Evolutionary conservation across 2,329 filamentous ascomycete species (phyloP), one percentile per base, ranked within the genome.

Genomic region (Balansia obtecta): DNA sequence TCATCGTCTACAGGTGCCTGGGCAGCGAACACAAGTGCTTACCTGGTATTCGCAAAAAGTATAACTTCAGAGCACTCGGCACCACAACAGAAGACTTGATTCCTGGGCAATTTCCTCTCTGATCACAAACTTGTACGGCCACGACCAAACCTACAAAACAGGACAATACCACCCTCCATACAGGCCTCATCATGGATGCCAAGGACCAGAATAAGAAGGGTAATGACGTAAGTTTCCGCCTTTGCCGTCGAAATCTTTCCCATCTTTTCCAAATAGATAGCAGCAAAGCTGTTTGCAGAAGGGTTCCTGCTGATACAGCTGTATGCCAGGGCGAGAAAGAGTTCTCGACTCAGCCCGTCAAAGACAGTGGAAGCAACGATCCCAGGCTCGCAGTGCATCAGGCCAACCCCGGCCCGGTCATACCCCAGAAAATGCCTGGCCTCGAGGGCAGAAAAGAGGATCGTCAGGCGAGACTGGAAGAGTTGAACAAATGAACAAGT

Each of bases 361-460:
- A 73, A 55, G 63, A 71, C 57, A 63, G 73, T 55, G 64, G 71
- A 46, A 60, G 58, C 33, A 58, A 64, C 57, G 66, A 74, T 62
- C 60, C 67, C 59, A 72, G 73, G 63, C 73, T 79, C 60, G 68
- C 71, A 49, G 69, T 75, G 37, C 71, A 76, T 60, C 63, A 73
- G 50, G 79, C 79, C 16, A 68, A 76, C 48, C 80, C 79, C 12
- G 80, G 80, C 34, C 80, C 80, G 15, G 79, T 69, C 30, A 58
- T 80, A 27, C 69, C 76, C 16, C 65, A 78, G 54, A 70, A 74
- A 53, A 73, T 80, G 68, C 72, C 73, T 15, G 66, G 66, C 34
- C 62, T 75, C 47, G 78, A 83, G 68, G 80, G 79, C 15, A 79
- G 76, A 52, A 85, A 83, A 67, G 83, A 85, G 63, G 84, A 88